A percentile compares a stretch with the other conserved stretches of the same genome.
Evolutionary conservation across 176 grass and related monocot genomes (phyloP).

Genomic region (Musa beccarii): DNA sequence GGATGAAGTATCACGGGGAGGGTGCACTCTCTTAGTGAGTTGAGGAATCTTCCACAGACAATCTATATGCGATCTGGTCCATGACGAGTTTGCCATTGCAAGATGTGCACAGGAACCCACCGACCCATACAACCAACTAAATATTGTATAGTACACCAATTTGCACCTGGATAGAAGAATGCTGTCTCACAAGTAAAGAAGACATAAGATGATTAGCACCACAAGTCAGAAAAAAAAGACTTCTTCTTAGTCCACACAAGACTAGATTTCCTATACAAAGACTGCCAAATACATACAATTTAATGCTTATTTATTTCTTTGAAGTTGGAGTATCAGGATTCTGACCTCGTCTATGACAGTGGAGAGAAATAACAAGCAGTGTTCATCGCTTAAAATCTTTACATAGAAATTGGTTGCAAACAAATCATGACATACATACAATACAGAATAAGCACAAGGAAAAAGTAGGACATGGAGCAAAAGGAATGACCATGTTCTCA

Average conservation of each 20-base stretch:
- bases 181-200: slow-evolving; percentile 25
- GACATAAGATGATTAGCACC: background rate
- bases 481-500: background rate
- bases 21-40: slow-evolving; percentile 68
- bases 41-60: slow-evolving; percentile 76
- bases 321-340: too few species aligned
- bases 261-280: too few species aligned
- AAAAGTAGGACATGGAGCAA: too few species aligned
- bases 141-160: slow-evolving; percentile 74
- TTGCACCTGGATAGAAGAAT: slow-evolving; percentile 72
- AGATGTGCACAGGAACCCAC: slow-evolving; percentile 85
- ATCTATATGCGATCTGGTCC: slow-evolving; percentile 82
- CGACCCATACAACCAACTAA: slow-evolving; percentile 85
- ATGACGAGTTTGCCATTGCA: slow-evolving; percentile 93
- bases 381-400: too few species aligned
- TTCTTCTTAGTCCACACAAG: background rate
- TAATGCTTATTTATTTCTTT: too few species aligned
- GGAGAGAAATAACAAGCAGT: too few species aligned
- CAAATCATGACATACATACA: too few species aligned
- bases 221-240: background rate
- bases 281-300: too few species aligned
- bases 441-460: too few species aligned
- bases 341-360: too few species aligned
- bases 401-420: too few species aligned
- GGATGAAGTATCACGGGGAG: slow-evolving; percentile 79